Conservation (phyloP, 305 asterid genomes). For the Rubia tinctorum region DNA sequence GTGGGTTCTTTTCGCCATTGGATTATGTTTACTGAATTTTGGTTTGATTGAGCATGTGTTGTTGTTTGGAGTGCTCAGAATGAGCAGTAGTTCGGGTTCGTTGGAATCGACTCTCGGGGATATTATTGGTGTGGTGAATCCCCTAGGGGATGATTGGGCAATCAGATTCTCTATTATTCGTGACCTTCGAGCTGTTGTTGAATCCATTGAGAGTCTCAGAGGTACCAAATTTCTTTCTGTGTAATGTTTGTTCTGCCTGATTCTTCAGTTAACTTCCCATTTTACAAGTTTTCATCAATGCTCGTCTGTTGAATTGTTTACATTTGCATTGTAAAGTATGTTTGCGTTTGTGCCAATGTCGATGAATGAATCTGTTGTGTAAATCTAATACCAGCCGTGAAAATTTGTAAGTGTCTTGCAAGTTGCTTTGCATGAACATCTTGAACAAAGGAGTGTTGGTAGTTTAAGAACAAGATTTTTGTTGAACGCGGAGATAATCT, state of each 20-base stretch:
- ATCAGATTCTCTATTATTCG: constrained; percentile 46
- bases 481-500: constrained; percentile 14
- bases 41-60: not conserved
- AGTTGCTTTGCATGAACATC: constrained; percentile 6
- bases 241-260: not conserved
- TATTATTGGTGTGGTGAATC: constrained; percentile 53
- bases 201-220: constrained; percentile 72
- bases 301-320: not conserved
- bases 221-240: constrained; percentile 43
- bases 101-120: constrained; percentile 53
- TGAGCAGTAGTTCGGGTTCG: constrained; percentile 43
- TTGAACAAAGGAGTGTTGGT: constrained; percentile 3
- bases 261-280: not conserved
- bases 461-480: no score
- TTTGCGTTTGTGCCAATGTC: not conserved
- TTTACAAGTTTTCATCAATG: not conserved
- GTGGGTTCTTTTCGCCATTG: not conserved
- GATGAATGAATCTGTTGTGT: not conserved
- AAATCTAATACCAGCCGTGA: not conserved
- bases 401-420: not conserved
- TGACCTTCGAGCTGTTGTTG: constrained; percentile 57
- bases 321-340: not conserved
- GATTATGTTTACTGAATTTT: not conserved
- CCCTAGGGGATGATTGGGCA: constrained; percentile 63
- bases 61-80: constrained; percentile 20